Evolutionary conservation across 306 rosid species (phyloP).

Genomic region (Trifolium repens): DNA sequence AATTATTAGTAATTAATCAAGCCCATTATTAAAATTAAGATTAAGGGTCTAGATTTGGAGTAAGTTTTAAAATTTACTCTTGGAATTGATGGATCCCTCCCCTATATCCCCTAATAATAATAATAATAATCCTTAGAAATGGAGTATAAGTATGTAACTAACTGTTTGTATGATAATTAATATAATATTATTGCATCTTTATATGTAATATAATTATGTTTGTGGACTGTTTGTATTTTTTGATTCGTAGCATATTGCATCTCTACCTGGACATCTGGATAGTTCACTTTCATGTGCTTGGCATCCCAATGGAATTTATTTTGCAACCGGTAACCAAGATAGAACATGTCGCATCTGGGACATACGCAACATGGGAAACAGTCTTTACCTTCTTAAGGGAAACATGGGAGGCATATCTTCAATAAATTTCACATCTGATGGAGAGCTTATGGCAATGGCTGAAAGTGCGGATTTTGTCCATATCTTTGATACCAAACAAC

Average conservation of each 20-base stretch:
- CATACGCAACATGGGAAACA: background rate
- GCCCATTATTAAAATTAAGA: no score
- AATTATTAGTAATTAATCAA: no score
- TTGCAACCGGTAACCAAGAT: background rate
- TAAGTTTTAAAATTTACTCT: no score
- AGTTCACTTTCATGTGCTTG: background rate
- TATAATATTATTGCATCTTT: no score
- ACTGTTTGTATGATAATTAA: no score
- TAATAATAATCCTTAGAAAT: no score
- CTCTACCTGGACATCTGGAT: background rate
- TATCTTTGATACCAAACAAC: slow-evolving; percentile 58
- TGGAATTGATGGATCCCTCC: no score
- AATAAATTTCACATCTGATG: slow-evolving; percentile 67
- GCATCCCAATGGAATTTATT: background rate
- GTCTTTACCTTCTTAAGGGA: background rate
- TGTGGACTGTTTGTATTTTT: no score
- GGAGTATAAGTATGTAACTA: no score
- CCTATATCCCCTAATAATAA: no score
- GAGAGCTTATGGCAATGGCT: slow-evolving; percentile 68
- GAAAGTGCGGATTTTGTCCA: slow-evolving; percentile 77
- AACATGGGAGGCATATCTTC: slow-evolving; percentile 59
- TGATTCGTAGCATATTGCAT: background rate
- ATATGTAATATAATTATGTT: no score
- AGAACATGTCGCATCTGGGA: background rate
- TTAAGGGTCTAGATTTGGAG: no score